Conservation (phyloP, 1,284 basidiomycete species). For the Inonotus obliquus region DNA sequence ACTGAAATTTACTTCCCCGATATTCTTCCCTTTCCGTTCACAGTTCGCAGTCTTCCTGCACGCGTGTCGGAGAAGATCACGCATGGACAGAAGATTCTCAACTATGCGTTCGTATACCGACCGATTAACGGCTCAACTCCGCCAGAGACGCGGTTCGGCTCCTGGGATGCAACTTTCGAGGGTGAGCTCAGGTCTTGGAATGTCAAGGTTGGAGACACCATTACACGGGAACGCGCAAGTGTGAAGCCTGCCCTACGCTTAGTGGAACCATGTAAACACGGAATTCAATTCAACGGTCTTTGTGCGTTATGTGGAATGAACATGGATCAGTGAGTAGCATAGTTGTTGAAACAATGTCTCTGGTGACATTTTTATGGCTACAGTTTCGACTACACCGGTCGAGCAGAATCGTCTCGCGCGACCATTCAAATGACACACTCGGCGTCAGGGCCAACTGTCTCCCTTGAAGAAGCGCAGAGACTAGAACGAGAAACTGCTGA, state of each 20-base stretch:
- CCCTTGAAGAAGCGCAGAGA: conserved; percentile 81
- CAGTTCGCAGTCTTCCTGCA: conserved; percentile 61
- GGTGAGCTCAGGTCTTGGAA: conserved; percentile 68
- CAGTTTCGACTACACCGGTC: conserved; percentile 84
- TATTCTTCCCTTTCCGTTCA: conserved; percentile 75
- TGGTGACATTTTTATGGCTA: background rate
- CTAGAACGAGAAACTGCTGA: conserved; percentile 81
- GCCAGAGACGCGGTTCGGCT: conserved; percentile 72
- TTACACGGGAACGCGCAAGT: conserved; percentile 52
- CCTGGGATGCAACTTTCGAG: conserved; percentile 83
- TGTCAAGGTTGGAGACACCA: conserved; percentile 51
- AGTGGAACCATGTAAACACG: conserved; percentile 88
- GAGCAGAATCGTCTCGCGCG: conserved; percentile 74
- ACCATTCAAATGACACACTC: conserved; percentile 85
- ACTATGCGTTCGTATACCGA: conserved; percentile 68
- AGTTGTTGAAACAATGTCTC: background rate
- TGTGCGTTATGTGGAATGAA: conserved; percentile 94
- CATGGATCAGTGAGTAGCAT: conserved; percentile 72
- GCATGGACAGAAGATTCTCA: conserved; percentile 71
- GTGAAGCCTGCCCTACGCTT: conserved; percentile 60
- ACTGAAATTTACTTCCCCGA: conserved; percentile 68
- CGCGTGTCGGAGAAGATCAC: conserved; percentile 40
- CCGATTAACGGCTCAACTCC: conserved; percentile 33
- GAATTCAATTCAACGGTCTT: conserved; percentile 86
- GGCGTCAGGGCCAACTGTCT: conserved; percentile 73